Conservation (phyloP, 148 eudicot genomes). For the Camellia japonica region DNA sequence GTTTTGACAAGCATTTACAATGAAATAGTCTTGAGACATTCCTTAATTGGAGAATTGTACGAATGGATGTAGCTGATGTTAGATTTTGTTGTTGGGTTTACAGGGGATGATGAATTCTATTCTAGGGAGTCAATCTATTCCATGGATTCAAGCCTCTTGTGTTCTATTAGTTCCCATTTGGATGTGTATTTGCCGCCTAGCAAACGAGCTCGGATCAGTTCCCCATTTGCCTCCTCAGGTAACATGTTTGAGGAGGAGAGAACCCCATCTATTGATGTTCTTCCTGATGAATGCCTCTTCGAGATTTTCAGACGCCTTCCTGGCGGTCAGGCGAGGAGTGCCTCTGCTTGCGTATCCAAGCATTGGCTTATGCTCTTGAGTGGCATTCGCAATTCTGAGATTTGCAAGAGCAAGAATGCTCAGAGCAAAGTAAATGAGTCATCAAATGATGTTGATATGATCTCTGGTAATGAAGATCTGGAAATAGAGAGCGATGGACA, state of each 20-base stretch:
- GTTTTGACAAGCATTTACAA: not conserved
- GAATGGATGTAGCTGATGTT: conserved; percentile 21
- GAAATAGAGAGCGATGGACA: conserved; percentile 47
- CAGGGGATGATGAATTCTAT: conserved; percentile 66
- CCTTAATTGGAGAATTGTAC: not conserved
- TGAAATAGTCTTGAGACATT: not conserved
- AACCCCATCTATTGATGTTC: conserved; percentile 54
- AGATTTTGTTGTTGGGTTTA: conserved; percentile 19
- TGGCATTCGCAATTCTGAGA: conserved; percentile 52
- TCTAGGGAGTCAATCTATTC: conserved; percentile 40
- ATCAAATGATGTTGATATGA: conserved; percentile 31
- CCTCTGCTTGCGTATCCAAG: conserved; percentile 83
- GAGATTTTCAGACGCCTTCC: conserved; percentile 86
- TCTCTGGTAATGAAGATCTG: conserved; percentile 29
- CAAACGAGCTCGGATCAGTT: conserved; percentile 57
- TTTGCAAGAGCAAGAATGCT: conserved; percentile 22
- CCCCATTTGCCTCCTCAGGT: conserved; percentile 37
- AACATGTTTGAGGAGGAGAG: conserved; percentile 31
- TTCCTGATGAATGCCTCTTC: conserved; percentile 87
- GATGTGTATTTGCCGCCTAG: conserved; percentile 50
- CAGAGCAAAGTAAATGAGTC: conserved; percentile 13
- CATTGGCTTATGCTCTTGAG: conserved; percentile 75
- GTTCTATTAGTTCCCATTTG: conserved; percentile 38
- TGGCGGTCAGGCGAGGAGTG: conserved; percentile 60
- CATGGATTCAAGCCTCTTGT: conserved; percentile 37